Evolutionary conservation across 805 yeast species (phyloP), one percentile per base, ranked within the genome.

Genomic region (Metschnikowia gruessii): DNA sequence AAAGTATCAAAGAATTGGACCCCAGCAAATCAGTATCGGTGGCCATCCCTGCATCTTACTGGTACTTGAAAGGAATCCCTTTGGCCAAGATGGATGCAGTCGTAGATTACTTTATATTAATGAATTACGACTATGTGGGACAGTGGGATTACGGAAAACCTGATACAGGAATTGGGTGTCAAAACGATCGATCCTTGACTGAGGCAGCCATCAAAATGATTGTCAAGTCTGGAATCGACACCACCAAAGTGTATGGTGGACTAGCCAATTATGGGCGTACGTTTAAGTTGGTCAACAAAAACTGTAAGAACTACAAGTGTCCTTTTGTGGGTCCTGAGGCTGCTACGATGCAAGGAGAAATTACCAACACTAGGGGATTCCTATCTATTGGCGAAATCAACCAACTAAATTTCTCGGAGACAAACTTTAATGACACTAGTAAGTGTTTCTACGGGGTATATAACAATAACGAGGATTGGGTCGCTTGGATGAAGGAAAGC

Each of bases 191-290:
- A 10, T 21, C 38, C 12, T 11, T 36, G 38, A 36, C 38, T 4
- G 38, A 36, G 12, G 29, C 15, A 6, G 38, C 29, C 8, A 21
- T 36, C 6, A 36, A 36, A 36, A 36, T 36, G 38, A 19, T 36
- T 13, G 38, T 36, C 28, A 36, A 36, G n/a, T 21, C 29, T 6
- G 38, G 38, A 4, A 21, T 36, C 6, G 38, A 36, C 12, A 36
- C 38, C 10, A 36, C 38, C 3, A 36, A 36, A n/a, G 38, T 36
- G 29, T 36, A 36, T 36, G 38, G 38, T 13, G 38, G 38, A 9
- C 38, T 36, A 5, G 38, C 38, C 13, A 36, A 36, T 13, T 36
- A 36, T 17, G 38, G 38, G 5, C 38, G 38, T 17, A 18, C 38
- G 13, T 36, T 36, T 29, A 19, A 22, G 12, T 24, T 36, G 26